Percentiles rank a stretch among this genome's conserved stretches.
These are phyloP conservation scores for Xerocomellus chrysenteron DNA, from an alignment of 768 basidiomycete genomes.

Conservation along the genomic window DNA sequence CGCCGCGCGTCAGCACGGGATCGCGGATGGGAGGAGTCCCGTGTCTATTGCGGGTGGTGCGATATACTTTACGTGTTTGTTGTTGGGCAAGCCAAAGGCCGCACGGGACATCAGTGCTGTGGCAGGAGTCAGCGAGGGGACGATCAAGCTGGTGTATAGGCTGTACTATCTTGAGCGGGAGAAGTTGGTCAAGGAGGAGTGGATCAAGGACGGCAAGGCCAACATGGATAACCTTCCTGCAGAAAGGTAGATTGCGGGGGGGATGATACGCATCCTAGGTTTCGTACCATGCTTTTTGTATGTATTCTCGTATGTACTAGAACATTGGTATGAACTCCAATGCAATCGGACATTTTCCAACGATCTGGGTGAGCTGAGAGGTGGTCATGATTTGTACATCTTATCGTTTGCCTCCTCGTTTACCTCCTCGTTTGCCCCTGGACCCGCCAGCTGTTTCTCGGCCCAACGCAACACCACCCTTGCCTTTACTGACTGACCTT, in stretches of 20 bases:
- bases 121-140: constrained; percentile 93
- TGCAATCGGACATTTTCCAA: constrained; percentile 2
- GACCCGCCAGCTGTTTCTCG: constrained; percentile 35
- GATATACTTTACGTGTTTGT: constrained; percentile 87
- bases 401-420: constrained; percentile 32
- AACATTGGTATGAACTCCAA: too few species aligned
- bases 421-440: constrained; percentile 31
- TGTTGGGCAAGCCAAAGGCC: constrained; percentile 73
- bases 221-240: constrained; percentile 34
- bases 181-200: constrained; percentile 80
- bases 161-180: constrained; percentile 72
- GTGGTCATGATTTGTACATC: too few species aligned
- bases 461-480: constrained; percentile 59
- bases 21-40: constrained; percentile 91
- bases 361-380: too few species aligned
- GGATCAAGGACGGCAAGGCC: constrained; percentile 80
- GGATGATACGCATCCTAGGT: background rate
- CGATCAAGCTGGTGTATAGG: constrained; percentile 87
- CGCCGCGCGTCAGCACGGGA: constrained; percentile 76
- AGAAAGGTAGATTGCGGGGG: constrained; percentile 20
- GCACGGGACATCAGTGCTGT: constrained; percentile 86
- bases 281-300: constrained; percentile 19
- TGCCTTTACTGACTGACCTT: constrained; percentile 66
- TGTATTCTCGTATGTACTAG: too few species aligned
- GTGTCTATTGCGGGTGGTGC: constrained; percentile 99